A percentile compares a stretch with the other conserved stretches of the same genome.
Conservation (phyloP, 139 green algal species). For the Chlamydomonas schloesseri region DNA sequence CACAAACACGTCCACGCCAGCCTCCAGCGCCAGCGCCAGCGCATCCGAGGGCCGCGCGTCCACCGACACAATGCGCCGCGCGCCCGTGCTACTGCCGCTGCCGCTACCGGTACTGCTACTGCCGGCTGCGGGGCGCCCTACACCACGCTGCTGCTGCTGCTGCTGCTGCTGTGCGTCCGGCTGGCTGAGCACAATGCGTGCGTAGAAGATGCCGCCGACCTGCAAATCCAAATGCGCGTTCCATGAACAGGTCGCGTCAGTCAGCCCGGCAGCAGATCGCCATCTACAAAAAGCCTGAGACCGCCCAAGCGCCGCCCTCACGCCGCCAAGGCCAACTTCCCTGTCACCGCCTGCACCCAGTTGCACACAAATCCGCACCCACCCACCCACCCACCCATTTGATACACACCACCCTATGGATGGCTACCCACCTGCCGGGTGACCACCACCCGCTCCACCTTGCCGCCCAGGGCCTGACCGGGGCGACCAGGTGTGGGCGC, state of each 20-base stretch:
- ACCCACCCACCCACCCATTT: too few relatives aligned
- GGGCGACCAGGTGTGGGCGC: neutral
- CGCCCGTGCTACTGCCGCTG: neutral
- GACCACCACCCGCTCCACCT: slow-evolving; percentile 28
- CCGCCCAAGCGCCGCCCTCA: too few relatives aligned
- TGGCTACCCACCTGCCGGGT: slow-evolving; percentile 15
- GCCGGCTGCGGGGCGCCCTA: neutral
- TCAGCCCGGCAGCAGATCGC: too few relatives aligned
- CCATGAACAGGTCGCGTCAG: too few relatives aligned
- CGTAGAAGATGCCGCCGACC: slow-evolving; percentile 28
- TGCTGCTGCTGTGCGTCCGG: neutral
- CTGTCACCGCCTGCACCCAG: too few relatives aligned
- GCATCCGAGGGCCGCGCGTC: slow-evolving; percentile 8
- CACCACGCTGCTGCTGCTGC: neutral
- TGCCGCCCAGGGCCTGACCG: slow-evolving; percentile 11
- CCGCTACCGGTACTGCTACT: neutral
- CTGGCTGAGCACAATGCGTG: slow-evolving; percentile 19
- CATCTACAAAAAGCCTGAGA: too few relatives aligned
- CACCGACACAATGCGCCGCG: neutral
- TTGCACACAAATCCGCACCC: too few relatives aligned
- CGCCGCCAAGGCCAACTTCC: too few relatives aligned
- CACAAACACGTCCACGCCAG: slow-evolving; percentile 27
- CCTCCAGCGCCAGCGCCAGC: slow-evolving; percentile 13
- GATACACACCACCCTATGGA: too few relatives aligned
- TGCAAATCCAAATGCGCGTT: too few relatives aligned